Base-by-base conservation (phyloP, 192 early-diverging fungal genomes). In the Linnemannia exigua region DNA sequence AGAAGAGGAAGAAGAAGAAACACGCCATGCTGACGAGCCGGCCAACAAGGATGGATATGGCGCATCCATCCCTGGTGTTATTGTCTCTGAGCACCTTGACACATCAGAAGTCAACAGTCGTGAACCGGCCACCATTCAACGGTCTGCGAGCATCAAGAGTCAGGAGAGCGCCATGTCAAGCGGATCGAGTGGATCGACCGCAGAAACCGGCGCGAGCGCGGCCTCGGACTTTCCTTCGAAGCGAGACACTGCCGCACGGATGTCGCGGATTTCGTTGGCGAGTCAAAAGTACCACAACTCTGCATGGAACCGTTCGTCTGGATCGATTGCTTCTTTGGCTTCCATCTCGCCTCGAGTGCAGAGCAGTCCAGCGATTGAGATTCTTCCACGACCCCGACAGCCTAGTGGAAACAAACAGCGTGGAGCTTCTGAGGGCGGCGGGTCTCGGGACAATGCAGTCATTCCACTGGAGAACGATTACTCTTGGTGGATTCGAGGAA, bases 401-500 rank as follows among this genome's bases (percentile, higher is more conserved):
- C 70, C 54, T 3, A 70, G 69, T 31, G 46, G 44, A 41, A 61
- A 28, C 19, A 70, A 69, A 67, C 74, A 84, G 44, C 73, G 78
- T 28, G 58, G 63, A 67, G 74, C 28, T 7, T 63, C 67, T 12
- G 70, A 73, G 31, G 44, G 58, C 63, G 66, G 46, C 25, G 48
- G 31, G 1, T 50, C 54, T 35, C 9, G 16, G 11, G 36, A 77
- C n/a, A 80, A 79, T 28, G 75, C 37, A 3, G 69, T 81, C 15
- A 72, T 85, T 50, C 79, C 79, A 25, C 28, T 79, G 48, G 82
- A 80, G 46, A 88, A 83, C 51, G 79, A 88, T 22, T 82, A 88
- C 1, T 76, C 89, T 0, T 83, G 92, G 66, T 99, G 97, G 96
- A 95, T 95, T 74, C 94, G 95, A 80, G 98, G 98, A 22, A 90